Conservation (phyloP, 805 yeast species). For the Candida koratica region DNA sequence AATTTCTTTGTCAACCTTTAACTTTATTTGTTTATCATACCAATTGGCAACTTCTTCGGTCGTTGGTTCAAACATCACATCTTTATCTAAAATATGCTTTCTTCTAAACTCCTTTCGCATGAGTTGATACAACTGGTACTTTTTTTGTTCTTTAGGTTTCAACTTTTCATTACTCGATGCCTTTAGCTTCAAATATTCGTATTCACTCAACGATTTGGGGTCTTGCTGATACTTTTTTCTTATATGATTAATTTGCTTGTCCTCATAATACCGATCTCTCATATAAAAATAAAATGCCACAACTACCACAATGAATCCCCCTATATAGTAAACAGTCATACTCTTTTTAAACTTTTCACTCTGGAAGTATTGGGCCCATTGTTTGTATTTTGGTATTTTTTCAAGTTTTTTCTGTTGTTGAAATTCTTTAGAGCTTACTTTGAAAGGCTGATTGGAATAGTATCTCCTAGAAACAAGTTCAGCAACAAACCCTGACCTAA, state of each 20-base stretch:
- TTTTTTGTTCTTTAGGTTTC: conserved; percentile 61
- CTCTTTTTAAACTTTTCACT: conserved; percentile 57
- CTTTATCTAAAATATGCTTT: conserved; percentile 31
- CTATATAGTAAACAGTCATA: conserved; percentile 60
- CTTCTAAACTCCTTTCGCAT: conserved; percentile 46
- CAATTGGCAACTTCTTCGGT: conserved; percentile 41
- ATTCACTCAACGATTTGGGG: conserved; percentile 49
- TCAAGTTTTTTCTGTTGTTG: conserved; percentile 26
- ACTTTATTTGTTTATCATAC: conserved; percentile 35
- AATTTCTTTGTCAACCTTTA: conserved; percentile 19
- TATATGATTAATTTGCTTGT: conserved; percentile 50
- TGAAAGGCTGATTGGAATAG: conserved; percentile 31
- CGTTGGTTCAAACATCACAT: conserved; percentile 37
- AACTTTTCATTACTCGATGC: conserved; percentile 53
- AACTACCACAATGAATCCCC: conserved; percentile 54
- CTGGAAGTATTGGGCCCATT: conserved; percentile 40
- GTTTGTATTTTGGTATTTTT: conserved; percentile 33
- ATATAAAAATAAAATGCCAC: conserved; percentile 61
- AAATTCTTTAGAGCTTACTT: conserved; percentile 28
- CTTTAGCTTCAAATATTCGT: conserved; percentile 59
- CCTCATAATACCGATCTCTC: conserved; percentile 62
- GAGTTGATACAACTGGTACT: conserved; percentile 55
- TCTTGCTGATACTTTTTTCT: conserved; percentile 34
- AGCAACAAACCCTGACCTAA: too few species aligned
- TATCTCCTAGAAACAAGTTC: too few species aligned